These are phyloP conservation scores for Aegilops sharonensis DNA, from an alignment of 176 grass and related monocot genomes.

Conservation along the genomic window DNA sequence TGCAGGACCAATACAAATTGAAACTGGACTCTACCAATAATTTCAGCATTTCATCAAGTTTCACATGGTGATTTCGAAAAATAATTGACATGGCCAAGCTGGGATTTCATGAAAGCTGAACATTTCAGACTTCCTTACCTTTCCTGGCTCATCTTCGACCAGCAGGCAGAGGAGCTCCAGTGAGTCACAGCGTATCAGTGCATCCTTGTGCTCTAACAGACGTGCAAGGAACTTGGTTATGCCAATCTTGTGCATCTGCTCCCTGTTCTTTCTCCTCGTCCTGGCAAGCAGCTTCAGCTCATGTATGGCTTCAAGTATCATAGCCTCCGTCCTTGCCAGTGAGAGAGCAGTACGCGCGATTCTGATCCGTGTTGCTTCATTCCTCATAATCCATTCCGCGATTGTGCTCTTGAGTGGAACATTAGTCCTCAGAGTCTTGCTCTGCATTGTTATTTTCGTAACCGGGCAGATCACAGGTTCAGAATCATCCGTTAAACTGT, in stretches of 20 bases:
- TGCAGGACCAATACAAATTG: background rate
- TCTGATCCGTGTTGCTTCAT: slow-evolving; percentile 60
- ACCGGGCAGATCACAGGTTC: slow-evolving; percentile 69
- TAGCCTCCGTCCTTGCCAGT: slow-evolving; percentile 49
- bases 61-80: background rate
- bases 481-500: slow-evolving; percentile 43
- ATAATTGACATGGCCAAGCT: background rate
- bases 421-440: slow-evolving; percentile 62
- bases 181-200: slow-evolving; percentile 46
- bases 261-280: slow-evolving; percentile 57
- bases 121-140: slow-evolving; percentile 41
- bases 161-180: slow-evolving; percentile 62
- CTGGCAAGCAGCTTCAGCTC: slow-evolving; percentile 58
- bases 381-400: slow-evolving; percentile 74
- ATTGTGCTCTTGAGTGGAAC: slow-evolving; percentile 66
- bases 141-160: slow-evolving; percentile 78
- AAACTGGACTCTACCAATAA: background rate
- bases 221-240: slow-evolving; percentile 74
- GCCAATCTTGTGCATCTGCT: slow-evolving; percentile 75
- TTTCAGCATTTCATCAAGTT: slow-evolving; percentile 6
- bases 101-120: background rate
- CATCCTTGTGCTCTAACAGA: slow-evolving; percentile 61
- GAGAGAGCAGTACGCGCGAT: slow-evolving; percentile 56
- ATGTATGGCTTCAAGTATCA: slow-evolving; percentile 73
- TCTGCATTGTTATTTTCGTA: slow-evolving; percentile 62